These are phyloP conservation scores for Lentinula novae-zelandiae DNA, from an alignment of 1,284 basidiomycete genomes.

Conservation along the genomic window DNA sequence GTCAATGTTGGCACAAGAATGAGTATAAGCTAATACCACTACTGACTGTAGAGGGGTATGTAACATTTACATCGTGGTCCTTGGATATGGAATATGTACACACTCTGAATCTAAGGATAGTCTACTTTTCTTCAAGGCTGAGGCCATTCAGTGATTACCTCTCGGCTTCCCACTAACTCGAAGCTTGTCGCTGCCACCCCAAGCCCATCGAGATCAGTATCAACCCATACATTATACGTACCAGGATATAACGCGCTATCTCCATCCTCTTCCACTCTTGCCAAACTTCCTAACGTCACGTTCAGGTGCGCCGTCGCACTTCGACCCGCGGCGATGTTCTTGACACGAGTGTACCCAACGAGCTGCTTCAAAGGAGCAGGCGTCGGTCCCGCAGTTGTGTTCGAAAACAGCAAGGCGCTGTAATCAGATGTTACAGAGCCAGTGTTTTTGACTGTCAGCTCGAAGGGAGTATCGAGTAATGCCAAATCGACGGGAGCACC, in stretches of 20 bases:
- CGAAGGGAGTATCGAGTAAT: conserved; percentile 40
- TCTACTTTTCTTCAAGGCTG: conserved; percentile 16
- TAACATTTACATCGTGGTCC: too few relatives aligned
- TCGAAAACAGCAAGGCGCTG: conserved; percentile 50
- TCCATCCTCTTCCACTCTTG: conserved; percentile 44
- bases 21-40: too few relatives aligned
- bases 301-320: conserved; percentile 34
- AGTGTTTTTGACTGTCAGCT: conserved; percentile 43
- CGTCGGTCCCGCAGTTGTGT: conserved; percentile 42
- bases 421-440: conserved; percentile 51
- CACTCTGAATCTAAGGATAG: too few relatives aligned
- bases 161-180: conserved; percentile 35
- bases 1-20: too few relatives aligned
- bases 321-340: conserved; percentile 32
- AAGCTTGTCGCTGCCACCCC: conserved; percentile 30
- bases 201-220: conserved; percentile 30
- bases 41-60: too few relatives aligned
- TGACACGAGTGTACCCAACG: conserved; percentile 45
- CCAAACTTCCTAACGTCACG: conserved; percentile 47
- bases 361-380: conserved; percentile 52
- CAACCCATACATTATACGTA: conserved; percentile 41
- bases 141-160: conserved; percentile 38
- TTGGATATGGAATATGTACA: too few relatives aligned
- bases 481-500: conserved; percentile 38
- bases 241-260: conserved; percentile 46